A percentile compares a stretch with the other conserved stretches of the same genome.
phyloP scores from a whole-genome alignment of 768 basidiomycete genomes.

The Leccinum rimulosum region DNA sequence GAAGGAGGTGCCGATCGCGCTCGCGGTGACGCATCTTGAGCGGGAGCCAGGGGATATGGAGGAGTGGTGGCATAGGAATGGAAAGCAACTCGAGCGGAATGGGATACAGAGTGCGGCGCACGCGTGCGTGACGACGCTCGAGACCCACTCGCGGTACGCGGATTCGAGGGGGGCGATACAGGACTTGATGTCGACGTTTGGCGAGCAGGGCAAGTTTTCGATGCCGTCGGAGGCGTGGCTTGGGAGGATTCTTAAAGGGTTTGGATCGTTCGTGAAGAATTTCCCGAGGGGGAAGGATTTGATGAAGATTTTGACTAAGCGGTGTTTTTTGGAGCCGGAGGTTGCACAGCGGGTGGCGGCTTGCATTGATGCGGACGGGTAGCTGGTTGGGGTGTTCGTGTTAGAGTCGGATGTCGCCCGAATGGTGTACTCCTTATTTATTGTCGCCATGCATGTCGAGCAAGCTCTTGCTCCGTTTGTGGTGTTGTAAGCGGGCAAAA shows the following conservation, averaged over 20 bases:
- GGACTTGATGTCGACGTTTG: conserved; percentile 17
- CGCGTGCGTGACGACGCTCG: conserved; percentile 32
- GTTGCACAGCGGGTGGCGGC: conserved; percentile 22
- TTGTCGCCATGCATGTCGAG: no score
- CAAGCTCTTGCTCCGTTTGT: no score
- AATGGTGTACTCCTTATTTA: no score
- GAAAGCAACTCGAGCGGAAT: conserved; percentile 16
- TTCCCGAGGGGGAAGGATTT: conserved; percentile 26
- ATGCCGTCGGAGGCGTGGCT: conserved; percentile 31
- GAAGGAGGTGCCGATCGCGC: conserved; percentile 36
- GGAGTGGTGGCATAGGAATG: conserved; percentile 32
- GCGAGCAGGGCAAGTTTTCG: conserved; percentile 28
- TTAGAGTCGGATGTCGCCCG: no score
- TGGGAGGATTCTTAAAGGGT: conserved; percentile 21
- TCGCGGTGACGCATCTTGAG: conserved; percentile 42
- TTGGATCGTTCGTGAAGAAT: conserved; percentile 19
- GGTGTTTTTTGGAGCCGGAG: conserved; percentile 24
- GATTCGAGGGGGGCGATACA: conserved; percentile 31
- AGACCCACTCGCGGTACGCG: conserved; percentile 24
- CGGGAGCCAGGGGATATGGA: conserved; percentile 29
- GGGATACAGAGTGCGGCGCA: conserved; percentile 26
- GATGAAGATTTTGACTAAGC: conserved; percentile 24
- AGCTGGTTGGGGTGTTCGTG: no score
- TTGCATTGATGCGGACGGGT: conserved; percentile 16
- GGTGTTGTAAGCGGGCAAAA: no score